Evolutionary conservation across 2,329 filamentous ascomycete species (phyloP).

Genomic region (Botrytis medusae): DNA sequence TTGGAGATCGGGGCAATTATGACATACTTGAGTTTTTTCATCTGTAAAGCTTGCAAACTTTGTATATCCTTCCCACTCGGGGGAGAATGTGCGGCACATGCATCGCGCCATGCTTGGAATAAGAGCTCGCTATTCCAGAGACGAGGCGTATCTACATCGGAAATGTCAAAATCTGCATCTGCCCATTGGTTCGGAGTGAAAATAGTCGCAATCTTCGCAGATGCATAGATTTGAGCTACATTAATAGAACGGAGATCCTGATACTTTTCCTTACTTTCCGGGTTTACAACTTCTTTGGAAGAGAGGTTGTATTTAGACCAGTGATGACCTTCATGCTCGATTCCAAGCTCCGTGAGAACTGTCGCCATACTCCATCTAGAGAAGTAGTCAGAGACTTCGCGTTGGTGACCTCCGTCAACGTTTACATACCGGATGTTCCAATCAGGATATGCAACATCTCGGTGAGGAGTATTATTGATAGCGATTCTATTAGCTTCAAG

Average conservation of each 20-base stretch:
- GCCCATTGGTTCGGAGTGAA: not conserved
- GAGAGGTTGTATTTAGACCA: not conserved
- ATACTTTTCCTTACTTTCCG: not conserved
- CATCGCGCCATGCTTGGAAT: not conserved
- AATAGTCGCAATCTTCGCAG: not conserved
- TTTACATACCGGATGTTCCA: not conserved
- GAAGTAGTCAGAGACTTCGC: not conserved
- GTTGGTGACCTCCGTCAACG: not conserved
- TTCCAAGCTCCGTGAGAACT: not conserved
- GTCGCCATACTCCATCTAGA: not conserved
- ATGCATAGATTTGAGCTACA: not conserved
- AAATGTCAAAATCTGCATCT: not conserved
- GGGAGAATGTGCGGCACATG: not conserved
- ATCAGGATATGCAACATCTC: not conserved
- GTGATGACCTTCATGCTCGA: not conserved
- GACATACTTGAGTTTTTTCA: not conserved
- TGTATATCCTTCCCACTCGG: not conserved
- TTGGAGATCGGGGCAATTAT: not conserved
- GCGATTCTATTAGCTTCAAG: not conserved
- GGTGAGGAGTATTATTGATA: not conserved
- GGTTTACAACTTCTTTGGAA: not conserved
- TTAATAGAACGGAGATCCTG: not conserved
- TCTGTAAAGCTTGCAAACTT: not conserved
- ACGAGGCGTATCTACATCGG: not conserved
- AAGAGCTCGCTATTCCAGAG: conserved; percentile 2